A percentile compares a stretch with the other conserved stretches of the same genome.
Conservation (phyloP, 1,284 basidiomycete species). For the Apiotrichum porosum region DNA sequence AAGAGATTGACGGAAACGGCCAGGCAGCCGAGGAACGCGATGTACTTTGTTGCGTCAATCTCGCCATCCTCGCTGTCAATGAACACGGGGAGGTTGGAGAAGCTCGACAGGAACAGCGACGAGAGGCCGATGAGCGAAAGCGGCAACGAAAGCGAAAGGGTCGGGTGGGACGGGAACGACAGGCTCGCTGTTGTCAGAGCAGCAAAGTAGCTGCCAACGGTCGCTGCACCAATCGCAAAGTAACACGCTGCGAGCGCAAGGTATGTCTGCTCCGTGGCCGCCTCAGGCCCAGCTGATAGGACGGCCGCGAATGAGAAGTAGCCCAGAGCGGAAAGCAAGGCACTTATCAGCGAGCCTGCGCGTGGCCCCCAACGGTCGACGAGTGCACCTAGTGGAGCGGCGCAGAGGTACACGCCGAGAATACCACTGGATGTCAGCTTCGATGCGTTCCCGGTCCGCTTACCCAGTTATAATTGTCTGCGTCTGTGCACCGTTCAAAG, state of each 20-base stretch:
- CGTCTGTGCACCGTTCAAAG: slow-evolving; percentile 35
- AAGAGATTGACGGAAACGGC: slow-evolving; percentile 43
- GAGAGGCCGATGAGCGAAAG: slow-evolving; percentile 45
- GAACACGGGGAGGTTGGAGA: slow-evolving; percentile 36
- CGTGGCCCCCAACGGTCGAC: slow-evolving; percentile 46
- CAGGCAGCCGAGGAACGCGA: slow-evolving; percentile 41
- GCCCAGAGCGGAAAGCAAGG: slow-evolving; percentile 32
- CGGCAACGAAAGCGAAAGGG: slow-evolving; percentile 46
- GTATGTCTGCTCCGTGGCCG: slow-evolving; percentile 15
- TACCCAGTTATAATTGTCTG: slow-evolving; percentile 48
- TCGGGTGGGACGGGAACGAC: slow-evolving; percentile 46
- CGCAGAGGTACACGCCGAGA: slow-evolving; percentile 47
- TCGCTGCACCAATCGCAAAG: slow-evolving; percentile 45
- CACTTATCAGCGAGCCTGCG: slow-evolving; percentile 41
- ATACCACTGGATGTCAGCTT: slow-evolving; percentile 37
- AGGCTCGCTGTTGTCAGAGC: slow-evolving; percentile 46
- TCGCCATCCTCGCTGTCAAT: slow-evolving; percentile 21
- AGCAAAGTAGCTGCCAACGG: slow-evolving; percentile 48
- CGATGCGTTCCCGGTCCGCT: too few species aligned
- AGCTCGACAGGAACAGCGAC: slow-evolving; percentile 42
- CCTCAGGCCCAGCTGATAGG: slow-evolving; percentile 10
- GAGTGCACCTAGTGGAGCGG: slow-evolving; percentile 44
- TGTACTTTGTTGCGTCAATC: slow-evolving; percentile 37
- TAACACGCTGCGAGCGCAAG: slow-evolving; percentile 36
- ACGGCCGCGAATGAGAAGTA: slow-evolving; percentile 42